Conservation (phyloP, 2,329 filamentous ascomycete genomes). For the Paecilomyces formosus region DNA sequence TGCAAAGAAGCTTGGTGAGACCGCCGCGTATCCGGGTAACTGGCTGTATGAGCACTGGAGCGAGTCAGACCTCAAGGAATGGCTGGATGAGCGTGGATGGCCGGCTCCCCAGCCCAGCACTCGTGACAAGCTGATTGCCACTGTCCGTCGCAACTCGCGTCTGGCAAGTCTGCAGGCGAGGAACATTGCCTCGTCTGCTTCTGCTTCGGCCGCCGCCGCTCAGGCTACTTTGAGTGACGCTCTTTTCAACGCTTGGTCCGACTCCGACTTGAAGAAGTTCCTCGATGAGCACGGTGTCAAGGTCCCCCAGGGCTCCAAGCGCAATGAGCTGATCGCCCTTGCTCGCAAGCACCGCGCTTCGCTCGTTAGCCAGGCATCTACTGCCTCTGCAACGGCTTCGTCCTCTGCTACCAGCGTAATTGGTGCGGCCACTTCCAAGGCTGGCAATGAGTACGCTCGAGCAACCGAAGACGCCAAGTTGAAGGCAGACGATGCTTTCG, state of each 20-base stretch:
- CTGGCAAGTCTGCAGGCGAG: conserved; percentile 64
- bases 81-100: conserved; percentile 82
- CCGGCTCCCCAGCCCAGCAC: conserved; percentile 74
- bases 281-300: conserved; percentile 81
- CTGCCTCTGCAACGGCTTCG: conserved; percentile 37
- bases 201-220: conserved; percentile 59
- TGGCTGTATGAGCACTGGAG: conserved; percentile 92
- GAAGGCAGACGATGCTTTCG: conserved; percentile 60
- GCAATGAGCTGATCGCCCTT: conserved; percentile 82
- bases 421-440: conserved; percentile 66
- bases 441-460: conserved; percentile 67
- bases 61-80: conserved; percentile 87
- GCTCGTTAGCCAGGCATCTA: conserved; percentile 40
- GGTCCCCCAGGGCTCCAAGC: conserved; percentile 86
- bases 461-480: conserved; percentile 63
- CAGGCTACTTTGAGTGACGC: conserved; percentile 72
- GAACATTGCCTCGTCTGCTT: conserved; percentile 52
- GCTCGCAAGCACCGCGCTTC: conserved; percentile 80
- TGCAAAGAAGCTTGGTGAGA: conserved; percentile 70
- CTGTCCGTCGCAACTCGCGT: conserved; percentile 83
- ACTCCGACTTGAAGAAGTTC: conserved; percentile 85
- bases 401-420: conserved; percentile 41
- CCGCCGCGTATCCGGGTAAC: conserved; percentile 79
- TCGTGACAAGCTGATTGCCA: conserved; percentile 81
- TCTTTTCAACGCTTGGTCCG: conserved; percentile 83